A percentile compares a stretch with the other conserved stretches of the same genome.
Evolutionary conservation across 176 grass and related monocot genomes (phyloP).

Genomic region (Poa annua): DNA sequence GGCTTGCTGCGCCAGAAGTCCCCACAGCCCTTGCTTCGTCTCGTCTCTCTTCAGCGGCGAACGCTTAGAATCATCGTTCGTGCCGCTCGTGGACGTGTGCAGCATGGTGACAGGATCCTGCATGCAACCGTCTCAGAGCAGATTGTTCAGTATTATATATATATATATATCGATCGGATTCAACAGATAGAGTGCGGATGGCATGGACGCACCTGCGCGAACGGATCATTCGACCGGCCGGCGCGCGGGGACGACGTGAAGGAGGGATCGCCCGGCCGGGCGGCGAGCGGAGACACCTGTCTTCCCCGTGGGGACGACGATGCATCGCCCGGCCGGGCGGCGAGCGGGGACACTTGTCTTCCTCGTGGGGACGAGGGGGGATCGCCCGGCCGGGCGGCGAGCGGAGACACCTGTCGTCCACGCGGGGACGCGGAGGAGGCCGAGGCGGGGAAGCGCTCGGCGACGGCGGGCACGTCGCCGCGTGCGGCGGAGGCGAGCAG

Average conservation of each 20-base stretch:
- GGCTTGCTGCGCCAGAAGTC: slow-evolving; percentile 63
- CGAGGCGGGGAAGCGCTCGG: background rate
- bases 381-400: background rate
- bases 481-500: slow-evolving; percentile 17
- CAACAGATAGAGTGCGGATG: background rate
- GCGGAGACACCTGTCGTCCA: slow-evolving; percentile 1
- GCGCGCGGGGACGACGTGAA: background rate
- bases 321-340: background rate
- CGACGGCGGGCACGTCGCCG: slow-evolving; percentile 20
- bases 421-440: background rate
- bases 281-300: slow-evolving; percentile 3
- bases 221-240: background rate
- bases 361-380: background rate
- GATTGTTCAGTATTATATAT: background rate
- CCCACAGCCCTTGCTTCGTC: slow-evolving; percentile 67
- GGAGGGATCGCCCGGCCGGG: background rate
- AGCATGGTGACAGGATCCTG: slow-evolving; percentile 53
- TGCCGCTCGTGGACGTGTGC: slow-evolving; percentile 49
- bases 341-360: background rate
- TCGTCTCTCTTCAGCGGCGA: slow-evolving; percentile 29
- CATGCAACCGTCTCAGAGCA: slow-evolving; percentile 13
- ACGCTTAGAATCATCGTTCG: slow-evolving; percentile 37
- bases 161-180: background rate
- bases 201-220: slow-evolving; percentile 10
- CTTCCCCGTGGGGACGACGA: background rate